phyloP scores from a whole-genome alignment of 345 rosid genomes.

The Chamaenerion angustifolium region DNA sequence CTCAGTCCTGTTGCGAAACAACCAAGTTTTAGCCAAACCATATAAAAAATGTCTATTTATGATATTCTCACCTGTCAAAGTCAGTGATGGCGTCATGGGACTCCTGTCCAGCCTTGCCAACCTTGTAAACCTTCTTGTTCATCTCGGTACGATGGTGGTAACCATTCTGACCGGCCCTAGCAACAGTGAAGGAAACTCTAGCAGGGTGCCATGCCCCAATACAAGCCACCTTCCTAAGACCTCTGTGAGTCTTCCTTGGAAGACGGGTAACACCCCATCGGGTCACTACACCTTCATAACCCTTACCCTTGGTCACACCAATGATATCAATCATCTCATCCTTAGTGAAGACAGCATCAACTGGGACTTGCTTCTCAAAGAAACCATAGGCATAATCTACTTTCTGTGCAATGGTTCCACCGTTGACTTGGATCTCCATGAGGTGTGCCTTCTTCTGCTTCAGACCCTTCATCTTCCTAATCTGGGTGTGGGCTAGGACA shows the following conservation, averaged over 20 bases:
- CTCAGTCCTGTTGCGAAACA: too few species aligned
- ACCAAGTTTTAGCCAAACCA: too few species aligned
- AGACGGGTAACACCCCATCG: conserved; percentile 1
- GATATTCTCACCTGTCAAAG: conserved; percentile 1
- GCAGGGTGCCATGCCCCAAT: conserved; percentile 3
- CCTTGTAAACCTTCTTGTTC: conserved; percentile 2
- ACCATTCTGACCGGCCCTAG: not conserved
- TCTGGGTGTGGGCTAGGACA: conserved; percentile 4
- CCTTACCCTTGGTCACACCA: conserved; percentile 1
- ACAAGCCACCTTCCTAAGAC: conserved; percentile 3
- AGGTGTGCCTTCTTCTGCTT: conserved; percentile 4
- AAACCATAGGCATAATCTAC: conserved; percentile 2
- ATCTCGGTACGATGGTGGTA: conserved; percentile 1
- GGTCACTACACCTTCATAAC: conserved; percentile 1
- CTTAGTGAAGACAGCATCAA: not conserved
- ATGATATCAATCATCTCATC: conserved; percentile 5
- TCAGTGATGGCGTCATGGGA: not conserved
- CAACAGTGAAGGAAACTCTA: conserved; percentile 1
- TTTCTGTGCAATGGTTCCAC: conserved; percentile 1
- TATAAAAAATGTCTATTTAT: too few species aligned
- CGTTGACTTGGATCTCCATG: conserved; percentile 3
- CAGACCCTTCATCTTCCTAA: conserved; percentile 4
- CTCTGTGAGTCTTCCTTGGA: conserved; percentile 3
- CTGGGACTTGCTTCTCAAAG: not conserved
- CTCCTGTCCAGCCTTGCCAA: conserved; percentile 1